Conservation (phyloP, 108 stramenopile genomes). For the Mayamaea pseudoterrestris region DNA sequence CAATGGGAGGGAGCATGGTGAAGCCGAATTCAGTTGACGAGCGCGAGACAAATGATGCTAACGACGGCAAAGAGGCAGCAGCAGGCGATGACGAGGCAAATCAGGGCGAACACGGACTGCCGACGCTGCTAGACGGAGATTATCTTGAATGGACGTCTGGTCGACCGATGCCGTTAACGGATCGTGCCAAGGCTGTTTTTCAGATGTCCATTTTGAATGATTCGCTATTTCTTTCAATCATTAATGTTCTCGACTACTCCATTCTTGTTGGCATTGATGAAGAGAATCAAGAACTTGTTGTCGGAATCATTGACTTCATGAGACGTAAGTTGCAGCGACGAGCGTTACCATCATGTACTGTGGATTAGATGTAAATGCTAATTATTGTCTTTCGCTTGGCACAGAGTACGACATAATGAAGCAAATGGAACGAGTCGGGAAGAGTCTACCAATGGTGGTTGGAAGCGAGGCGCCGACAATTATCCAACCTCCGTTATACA, state of each 20-base stretch:
- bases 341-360: too few relatives aligned
- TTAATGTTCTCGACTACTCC: conserved; percentile 95
- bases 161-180: conserved; percentile 86
- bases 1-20: conserved; percentile 9
- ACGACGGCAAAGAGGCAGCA: conserved; percentile 4
- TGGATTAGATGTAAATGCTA: too few relatives aligned
- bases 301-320: conserved; percentile 98
- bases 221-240: conserved; percentile 88
- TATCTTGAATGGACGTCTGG: conserved; percentile 89
- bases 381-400: too few relatives aligned
- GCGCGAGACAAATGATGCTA: conserved; percentile 18
- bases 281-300: conserved; percentile 84
- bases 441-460: conserved; percentile 93
- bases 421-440: conserved; percentile 93
- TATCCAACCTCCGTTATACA: conserved; percentile 93
- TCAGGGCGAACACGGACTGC: conserved; percentile 1
- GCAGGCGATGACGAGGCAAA: conserved; percentile 14
- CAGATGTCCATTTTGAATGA: conserved; percentile 93
- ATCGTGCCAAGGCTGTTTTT: conserved; percentile 86
- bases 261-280: conserved; percentile 95
- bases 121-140: conserved; percentile 83
- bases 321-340: too few relatives aligned
- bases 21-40: conserved; percentile 12
- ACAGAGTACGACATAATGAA: conserved; percentile 98
- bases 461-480: conserved; percentile 96